A percentile compares a stretch with the other conserved stretches of the same genome.
Conservation (phyloP, 2,329 filamentous ascomycete genomes). For the Anisogramma anomala region DNA sequence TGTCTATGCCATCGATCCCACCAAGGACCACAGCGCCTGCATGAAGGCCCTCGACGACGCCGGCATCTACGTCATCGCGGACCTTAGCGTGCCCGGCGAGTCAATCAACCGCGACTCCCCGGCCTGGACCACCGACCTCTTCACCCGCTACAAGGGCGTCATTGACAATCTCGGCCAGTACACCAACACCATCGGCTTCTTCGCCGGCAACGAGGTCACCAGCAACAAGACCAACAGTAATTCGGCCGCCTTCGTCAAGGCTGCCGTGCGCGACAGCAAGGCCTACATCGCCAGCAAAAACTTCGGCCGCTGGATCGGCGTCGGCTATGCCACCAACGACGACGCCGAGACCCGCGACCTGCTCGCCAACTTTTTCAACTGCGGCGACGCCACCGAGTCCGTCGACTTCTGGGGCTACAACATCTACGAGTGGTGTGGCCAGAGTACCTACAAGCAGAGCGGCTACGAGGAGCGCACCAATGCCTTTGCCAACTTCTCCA, state of each 20-base stretch:
- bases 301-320: slow-evolving; percentile 61
- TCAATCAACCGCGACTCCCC: slow-evolving; percentile 81
- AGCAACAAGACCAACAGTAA: slow-evolving; percentile 80
- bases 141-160: slow-evolving; percentile 69
- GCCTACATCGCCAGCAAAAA: slow-evolving; percentile 72
- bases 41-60: slow-evolving; percentile 73
- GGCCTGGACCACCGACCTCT: slow-evolving; percentile 70
- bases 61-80: slow-evolving; percentile 90
- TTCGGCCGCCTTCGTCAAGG: slow-evolving; percentile 91
- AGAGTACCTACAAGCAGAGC: slow-evolving; percentile 63
- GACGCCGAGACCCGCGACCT: slow-evolving; percentile 70
- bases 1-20: slow-evolving; percentile 84
- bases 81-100: slow-evolving; percentile 66
- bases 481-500: slow-evolving; percentile 79
- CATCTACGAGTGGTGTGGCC: slow-evolving; percentile 97
- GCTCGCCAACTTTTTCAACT: slow-evolving; percentile 91
- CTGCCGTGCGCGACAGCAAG: slow-evolving; percentile 92
- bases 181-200: slow-evolving; percentile 91
- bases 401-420: slow-evolving; percentile 99
- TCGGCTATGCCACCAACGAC: slow-evolving; percentile 94
- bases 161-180: slow-evolving; percentile 73
- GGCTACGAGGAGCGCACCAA: slow-evolving; percentile 72
- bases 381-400: slow-evolving; percentile 46
- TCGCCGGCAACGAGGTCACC: slow-evolving; percentile 94
- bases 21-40: slow-evolving; percentile 64